Conservation (phyloP, 1,284 basidiomycete genomes). For the Ceratobasidium theobromae region DNA sequence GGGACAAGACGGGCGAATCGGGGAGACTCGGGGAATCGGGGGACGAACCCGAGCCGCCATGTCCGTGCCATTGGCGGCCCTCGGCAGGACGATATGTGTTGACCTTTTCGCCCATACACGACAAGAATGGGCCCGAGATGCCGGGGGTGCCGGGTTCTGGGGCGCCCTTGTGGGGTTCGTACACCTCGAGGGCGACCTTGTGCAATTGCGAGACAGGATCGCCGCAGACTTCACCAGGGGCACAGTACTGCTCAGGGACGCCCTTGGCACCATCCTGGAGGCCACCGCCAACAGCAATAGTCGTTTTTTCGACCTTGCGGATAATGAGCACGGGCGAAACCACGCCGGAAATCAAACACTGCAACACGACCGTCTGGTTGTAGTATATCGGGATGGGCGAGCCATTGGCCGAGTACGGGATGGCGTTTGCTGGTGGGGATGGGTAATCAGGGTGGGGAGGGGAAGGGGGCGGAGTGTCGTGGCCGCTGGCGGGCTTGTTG, state of each 20-base stretch:
- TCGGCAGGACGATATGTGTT: constrained; percentile 85
- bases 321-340: constrained; percentile 92
- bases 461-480: constrained; percentile 72
- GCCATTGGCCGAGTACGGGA: constrained; percentile 75
- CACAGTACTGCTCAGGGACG: constrained; percentile 76
- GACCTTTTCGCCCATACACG: constrained; percentile 85
- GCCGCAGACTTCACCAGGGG: constrained; percentile 83
- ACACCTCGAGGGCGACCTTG: constrained; percentile 91
- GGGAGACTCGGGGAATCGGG: constrained; percentile 58
- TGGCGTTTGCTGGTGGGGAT: constrained; percentile 84
- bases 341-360: constrained; percentile 90
- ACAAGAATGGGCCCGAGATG: constrained; percentile 73
- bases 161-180: constrained; percentile 64
- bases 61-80: constrained; percentile 64
- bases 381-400: constrained; percentile 87
- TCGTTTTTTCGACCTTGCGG: constrained; percentile 89
- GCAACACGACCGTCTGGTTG: constrained; percentile 93
- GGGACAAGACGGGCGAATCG: constrained; percentile 65
- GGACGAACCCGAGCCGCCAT: constrained; percentile 50
- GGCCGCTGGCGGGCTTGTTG: constrained; percentile 71
- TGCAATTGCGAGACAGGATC: constrained; percentile 95
- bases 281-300: constrained; percentile 85
- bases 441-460: constrained; percentile 83
- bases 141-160: constrained; percentile 74
- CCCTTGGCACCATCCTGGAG: constrained; percentile 79